Percentiles rank a stretch among this genome's conserved stretches.
Evolutionary conservation across 2,329 filamentous ascomycete genomes (phyloP).

Genomic region (Aspergillus ochraceus): DNA sequence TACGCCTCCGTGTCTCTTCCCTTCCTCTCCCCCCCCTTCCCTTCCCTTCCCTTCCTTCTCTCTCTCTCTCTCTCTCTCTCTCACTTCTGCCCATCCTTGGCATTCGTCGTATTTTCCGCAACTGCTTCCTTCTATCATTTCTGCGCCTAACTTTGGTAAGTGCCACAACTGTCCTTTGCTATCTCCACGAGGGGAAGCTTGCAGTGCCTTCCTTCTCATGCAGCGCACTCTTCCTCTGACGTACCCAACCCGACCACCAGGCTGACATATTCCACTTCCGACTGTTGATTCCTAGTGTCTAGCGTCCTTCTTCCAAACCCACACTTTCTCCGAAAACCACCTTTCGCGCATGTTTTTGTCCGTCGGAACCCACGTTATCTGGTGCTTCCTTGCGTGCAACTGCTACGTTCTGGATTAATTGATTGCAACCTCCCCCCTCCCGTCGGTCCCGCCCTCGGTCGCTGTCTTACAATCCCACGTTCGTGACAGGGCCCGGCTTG

Average conservation of each 20-base stretch:
- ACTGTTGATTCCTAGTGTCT: constrained; percentile 20
- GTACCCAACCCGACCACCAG: constrained; percentile 19
- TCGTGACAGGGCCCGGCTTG: constrained; percentile 29
- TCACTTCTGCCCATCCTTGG: constrained; percentile 3
- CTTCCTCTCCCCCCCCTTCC: constrained; percentile 10
- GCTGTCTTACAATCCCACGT: constrained; percentile 16
- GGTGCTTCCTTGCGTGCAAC: constrained; percentile 17
- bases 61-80: constrained; percentile 4
- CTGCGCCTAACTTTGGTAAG: constrained; percentile 13
- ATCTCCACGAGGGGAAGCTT: neutral
- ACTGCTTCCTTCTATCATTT: neutral
- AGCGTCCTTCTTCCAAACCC: constrained; percentile 10
- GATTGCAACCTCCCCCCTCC: neutral
- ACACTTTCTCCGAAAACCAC: constrained; percentile 10
- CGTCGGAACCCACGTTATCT: constrained; percentile 20
- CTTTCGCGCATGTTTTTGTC: constrained; percentile 17
- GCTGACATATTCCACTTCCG: constrained; percentile 26
- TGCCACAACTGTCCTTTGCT: neutral
- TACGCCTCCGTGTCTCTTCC: constrained; percentile 11
- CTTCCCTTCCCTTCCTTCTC: constrained; percentile 23
- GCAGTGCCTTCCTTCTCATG: constrained; percentile 8
- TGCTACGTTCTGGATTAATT: constrained; percentile 8
- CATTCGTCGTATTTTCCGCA: neutral
- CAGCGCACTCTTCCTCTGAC: constrained; percentile 21
- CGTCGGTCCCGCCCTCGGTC: constrained; percentile 2